phyloP scores from a whole-genome alignment of 2,329 filamentous ascomycete species.

The Phaeosphaeria sp. region DNA sequence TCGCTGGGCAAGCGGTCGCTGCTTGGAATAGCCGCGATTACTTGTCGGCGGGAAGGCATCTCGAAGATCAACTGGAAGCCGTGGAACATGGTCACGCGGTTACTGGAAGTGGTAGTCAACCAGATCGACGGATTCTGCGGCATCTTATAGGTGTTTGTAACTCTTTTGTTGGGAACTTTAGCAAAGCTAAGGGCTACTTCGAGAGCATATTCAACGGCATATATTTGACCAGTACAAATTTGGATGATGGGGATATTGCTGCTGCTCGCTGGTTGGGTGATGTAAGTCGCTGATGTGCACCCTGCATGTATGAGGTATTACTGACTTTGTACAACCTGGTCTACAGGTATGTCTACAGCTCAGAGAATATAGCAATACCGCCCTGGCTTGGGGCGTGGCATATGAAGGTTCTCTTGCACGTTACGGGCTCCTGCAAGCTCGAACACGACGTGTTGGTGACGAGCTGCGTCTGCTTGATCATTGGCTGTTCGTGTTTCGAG shows the following conservation, averaged over 20 bases:
- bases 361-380: constrained; percentile 35
- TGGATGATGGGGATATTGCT: constrained; percentile 43
- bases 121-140: constrained; percentile 32
- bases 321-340: too few species aligned
- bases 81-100: constrained; percentile 34
- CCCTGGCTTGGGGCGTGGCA: constrained; percentile 37
- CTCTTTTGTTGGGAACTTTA: constrained; percentile 35
- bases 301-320: too few species aligned
- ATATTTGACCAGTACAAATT: constrained; percentile 21
- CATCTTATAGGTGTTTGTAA: constrained; percentile 37
- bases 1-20: constrained; percentile 23
- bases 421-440: constrained; percentile 19
- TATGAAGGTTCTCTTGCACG: constrained; percentile 30
- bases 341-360: constrained; percentile 39
- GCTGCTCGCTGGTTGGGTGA: constrained; percentile 44
- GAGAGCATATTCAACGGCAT: constrained; percentile 33
- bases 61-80: constrained; percentile 33
- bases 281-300: too few species aligned
- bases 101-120: constrained; percentile 21
- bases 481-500: constrained; percentile 21
- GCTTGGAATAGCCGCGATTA: constrained; percentile 32
- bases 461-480: constrained; percentile 32
- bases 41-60: constrained; percentile 17
- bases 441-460: constrained; percentile 20
- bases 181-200: constrained; percentile 36